Conservation (phyloP, 441 rosid species). For the Brassica hybrid region DNA sequence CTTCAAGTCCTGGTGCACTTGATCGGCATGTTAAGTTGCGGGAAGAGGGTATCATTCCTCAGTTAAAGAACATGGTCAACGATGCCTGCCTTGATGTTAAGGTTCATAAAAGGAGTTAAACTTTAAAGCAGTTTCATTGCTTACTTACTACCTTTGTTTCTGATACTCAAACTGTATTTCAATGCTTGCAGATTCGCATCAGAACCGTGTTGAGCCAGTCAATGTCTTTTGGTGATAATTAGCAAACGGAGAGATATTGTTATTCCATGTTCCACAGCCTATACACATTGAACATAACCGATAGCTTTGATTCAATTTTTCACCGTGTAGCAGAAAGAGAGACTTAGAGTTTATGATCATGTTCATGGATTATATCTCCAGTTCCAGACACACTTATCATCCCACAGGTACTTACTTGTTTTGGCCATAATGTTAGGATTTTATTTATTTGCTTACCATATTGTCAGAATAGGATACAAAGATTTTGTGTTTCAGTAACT, state of each 20-base stretch:
- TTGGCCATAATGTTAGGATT: background rate
- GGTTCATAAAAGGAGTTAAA: background rate
- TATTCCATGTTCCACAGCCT: background rate
- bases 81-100: background rate
- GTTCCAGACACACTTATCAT: slow-evolving; percentile 6
- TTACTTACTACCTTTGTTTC: background rate
- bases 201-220: background rate
- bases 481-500: background rate
- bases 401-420: background rate
- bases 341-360: slow-evolving; percentile 10
- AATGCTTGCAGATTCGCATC: background rate
- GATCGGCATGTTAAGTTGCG: background rate
- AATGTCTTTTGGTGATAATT: background rate
- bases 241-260: background rate
- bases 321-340: background rate
- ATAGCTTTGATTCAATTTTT: background rate
- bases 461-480: background rate
- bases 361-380: slow-evolving; percentile 14
- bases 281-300: background rate
- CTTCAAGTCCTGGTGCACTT: background rate
- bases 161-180: background rate
- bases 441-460: background rate
- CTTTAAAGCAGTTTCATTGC: background rate
- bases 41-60: background rate
- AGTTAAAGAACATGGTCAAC: background rate